A percentile compares a stretch with the other conserved stretches of the same genome.
phyloP scores from a whole-genome alignment of 495 filamentous ascomycete genomes.

The Platismatia glauca region DNA sequence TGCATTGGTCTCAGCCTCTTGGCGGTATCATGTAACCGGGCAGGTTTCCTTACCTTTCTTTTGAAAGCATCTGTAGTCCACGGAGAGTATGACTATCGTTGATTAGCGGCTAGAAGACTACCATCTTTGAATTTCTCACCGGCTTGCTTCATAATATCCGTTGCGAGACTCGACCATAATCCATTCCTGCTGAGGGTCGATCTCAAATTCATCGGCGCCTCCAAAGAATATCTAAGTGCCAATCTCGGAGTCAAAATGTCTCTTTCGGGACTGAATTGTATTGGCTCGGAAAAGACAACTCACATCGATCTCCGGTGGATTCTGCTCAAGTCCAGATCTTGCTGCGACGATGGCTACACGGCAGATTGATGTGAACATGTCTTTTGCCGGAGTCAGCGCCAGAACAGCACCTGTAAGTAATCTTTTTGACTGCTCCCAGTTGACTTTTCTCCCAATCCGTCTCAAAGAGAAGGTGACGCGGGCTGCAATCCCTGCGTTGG shows the following conservation, averaged over 20 bases:
- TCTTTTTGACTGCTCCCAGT: constrained; percentile 69
- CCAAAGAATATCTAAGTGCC: constrained; percentile 71
- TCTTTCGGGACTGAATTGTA: too few species aligned
- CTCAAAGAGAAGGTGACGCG: constrained; percentile 63
- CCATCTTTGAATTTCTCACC: too few species aligned
- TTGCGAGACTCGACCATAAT: constrained; percentile 67
- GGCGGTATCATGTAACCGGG: background rate
- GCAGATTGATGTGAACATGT: constrained; percentile 58
- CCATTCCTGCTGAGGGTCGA: constrained; percentile 64
- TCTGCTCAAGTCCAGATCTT: constrained; percentile 52
- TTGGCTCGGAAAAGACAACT: too few species aligned
- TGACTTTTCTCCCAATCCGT: constrained; percentile 57
- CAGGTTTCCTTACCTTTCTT: constrained; percentile 42
- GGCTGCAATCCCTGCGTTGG: constrained; percentile 52
- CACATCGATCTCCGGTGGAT: constrained; percentile 67
- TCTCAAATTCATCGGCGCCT: constrained; percentile 45
- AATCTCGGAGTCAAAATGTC: too few species aligned
- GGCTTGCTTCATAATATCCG: constrained; percentile 66
- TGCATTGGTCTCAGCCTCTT: constrained; percentile 26
- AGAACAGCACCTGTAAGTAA: constrained; percentile 62
- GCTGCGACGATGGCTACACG: constrained; percentile 67
- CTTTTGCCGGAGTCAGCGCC: constrained; percentile 54
- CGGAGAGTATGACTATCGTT: constrained; percentile 62
- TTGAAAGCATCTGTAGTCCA: constrained; percentile 62
- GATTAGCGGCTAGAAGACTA: too few species aligned